A percentile compares a stretch with the other conserved stretches of the same genome.
These are phyloP conservation scores for Dryadomyces quercus-mongolicae DNA, from an alignment of 2,329 filamentous ascomycete species.

Conservation along the genomic window DNA sequence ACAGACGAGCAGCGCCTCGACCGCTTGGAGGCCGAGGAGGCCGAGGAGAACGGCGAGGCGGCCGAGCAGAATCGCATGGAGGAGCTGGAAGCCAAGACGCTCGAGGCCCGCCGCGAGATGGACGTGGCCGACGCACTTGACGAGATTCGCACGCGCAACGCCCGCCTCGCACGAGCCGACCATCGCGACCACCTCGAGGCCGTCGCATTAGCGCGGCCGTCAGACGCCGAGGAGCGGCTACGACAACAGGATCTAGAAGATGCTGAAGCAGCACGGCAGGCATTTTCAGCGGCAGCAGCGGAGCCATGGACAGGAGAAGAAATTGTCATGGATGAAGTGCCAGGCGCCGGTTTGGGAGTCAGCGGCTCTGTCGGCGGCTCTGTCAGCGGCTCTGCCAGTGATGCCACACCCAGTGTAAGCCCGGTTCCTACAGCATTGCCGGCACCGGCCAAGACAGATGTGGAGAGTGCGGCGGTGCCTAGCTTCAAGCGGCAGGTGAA, in stretches of 20 bases:
- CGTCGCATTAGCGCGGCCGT: constrained; percentile 36
- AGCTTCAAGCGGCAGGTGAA: constrained; percentile 68
- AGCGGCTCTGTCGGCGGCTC: background rate
- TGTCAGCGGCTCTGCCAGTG: background rate
- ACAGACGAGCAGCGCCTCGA: constrained; percentile 81
- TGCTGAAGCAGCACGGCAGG: constrained; percentile 64
- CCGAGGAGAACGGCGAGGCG: constrained; percentile 28
- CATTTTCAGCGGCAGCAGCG: constrained; percentile 45
- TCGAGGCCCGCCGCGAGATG: constrained; percentile 92
- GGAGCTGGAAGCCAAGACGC: constrained; percentile 84
- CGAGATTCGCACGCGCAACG: constrained; percentile 86
- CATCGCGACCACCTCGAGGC: constrained; percentile 53
- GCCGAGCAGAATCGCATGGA: constrained; percentile 81
- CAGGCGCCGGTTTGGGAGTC: background rate
- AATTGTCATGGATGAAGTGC: too few species aligned
- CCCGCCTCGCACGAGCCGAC: constrained; percentile 65
- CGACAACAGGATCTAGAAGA: constrained; percentile 69
- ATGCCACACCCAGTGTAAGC: background rate
- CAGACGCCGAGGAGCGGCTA: constrained; percentile 47
- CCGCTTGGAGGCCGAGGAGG: constrained; percentile 66
- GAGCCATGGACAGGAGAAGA: background rate
- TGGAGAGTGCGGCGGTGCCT: constrained; percentile 16
- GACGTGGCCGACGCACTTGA: constrained; percentile 90
- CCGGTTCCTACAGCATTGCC: too few species aligned
- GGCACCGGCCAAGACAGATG: constrained; percentile 15